These are phyloP conservation scores for Naganishia sp. DNA, from an alignment of 1,284 basidiomycete species.

Conservation along the genomic window DNA sequence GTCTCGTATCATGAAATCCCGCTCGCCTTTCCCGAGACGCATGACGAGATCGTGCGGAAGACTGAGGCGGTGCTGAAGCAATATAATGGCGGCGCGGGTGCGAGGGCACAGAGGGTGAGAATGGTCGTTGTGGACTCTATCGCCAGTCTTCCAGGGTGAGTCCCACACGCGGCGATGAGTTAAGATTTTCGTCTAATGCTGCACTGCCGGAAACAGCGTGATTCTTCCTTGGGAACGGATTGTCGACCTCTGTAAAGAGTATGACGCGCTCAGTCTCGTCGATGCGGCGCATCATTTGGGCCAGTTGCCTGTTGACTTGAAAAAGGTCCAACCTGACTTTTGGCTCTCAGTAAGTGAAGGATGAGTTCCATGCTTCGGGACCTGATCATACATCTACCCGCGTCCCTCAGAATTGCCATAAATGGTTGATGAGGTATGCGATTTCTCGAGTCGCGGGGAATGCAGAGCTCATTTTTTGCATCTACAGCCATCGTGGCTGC, in stretches of 20 bases:
- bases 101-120: slow-evolving; percentile 49
- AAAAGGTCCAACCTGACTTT: slow-evolving; percentile 68
- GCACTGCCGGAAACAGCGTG: slow-evolving; percentile 51
- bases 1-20: slow-evolving; percentile 60
- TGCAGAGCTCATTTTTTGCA: background rate
- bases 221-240: slow-evolving; percentile 77
- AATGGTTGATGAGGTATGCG: slow-evolving; percentile 64
- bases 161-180: background rate
- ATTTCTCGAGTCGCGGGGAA: background rate
- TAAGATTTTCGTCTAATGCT: background rate
- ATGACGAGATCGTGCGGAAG: slow-evolving; percentile 60
- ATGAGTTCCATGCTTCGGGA: slow-evolving; percentile 38
- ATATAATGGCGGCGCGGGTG: slow-evolving; percentile 38
- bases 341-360: slow-evolving; percentile 60
- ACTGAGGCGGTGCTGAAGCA: slow-evolving; percentile 58
- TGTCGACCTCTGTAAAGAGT: slow-evolving; percentile 67
- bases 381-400: background rate
- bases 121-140: slow-evolving; percentile 78
- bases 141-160: slow-evolving; percentile 64
- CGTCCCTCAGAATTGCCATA: slow-evolving; percentile 68
- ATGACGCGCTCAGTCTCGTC: slow-evolving; percentile 68
- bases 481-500: slow-evolving; percentile 66
- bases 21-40: slow-evolving; percentile 67
- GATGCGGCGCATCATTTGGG: slow-evolving; percentile 86
- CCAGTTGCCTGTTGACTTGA: slow-evolving; percentile 60